These are phyloP conservation scores for Mycosphaerella sp. DNA, from an alignment of 2,329 filamentous ascomycete genomes.

Conservation along the genomic window DNA sequence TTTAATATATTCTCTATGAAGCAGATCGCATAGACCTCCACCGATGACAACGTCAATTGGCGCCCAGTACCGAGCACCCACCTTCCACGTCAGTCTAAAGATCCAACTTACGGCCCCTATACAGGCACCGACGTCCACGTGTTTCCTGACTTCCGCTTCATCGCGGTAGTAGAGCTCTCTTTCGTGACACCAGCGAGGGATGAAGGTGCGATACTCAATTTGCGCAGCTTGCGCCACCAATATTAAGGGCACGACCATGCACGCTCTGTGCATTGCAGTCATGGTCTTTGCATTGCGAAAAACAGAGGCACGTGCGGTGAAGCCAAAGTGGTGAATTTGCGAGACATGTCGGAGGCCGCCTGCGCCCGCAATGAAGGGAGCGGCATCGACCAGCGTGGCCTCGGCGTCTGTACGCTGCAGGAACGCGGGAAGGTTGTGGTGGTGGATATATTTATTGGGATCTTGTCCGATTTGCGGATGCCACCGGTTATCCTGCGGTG, in stretches of 20 bases:
- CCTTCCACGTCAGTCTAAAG: conserved; percentile 20
- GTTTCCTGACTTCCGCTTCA: conserved; percentile 29
- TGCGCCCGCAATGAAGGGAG: conserved; percentile 27
- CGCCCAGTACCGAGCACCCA: conserved; percentile 25
- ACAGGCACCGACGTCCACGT: conserved; percentile 29
- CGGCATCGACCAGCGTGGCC: conserved; percentile 28
- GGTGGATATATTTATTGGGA: conserved; percentile 17
- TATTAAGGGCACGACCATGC: conserved; percentile 21
- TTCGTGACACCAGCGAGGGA: conserved; percentile 30
- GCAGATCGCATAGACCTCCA: conserved; percentile 29
- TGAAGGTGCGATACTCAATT: conserved; percentile 26
- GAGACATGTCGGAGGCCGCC: conserved; percentile 25
- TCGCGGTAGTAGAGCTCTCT: conserved; percentile 27
- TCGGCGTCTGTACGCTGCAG: conserved; percentile 25
- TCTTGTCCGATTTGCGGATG: conserved; percentile 24
- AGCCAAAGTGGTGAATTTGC: conserved; percentile 27
- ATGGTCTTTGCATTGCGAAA: conserved; percentile 29
- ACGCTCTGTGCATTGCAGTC: conserved; percentile 25
- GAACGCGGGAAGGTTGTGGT: conserved; percentile 18
- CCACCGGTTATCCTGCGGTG: conserved; percentile 27
- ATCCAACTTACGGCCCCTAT: conserved; percentile 24
- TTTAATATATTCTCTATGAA: conserved; percentile 30
- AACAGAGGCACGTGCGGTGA: conserved; percentile 25
- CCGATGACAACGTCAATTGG: conserved; percentile 29
- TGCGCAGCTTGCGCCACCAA: conserved; percentile 24